Evolutionary conservation across 2,329 filamentous ascomycete genomes (phyloP), one percentile per base, ranked within the genome.

Genomic region (Alternaria sp.): DNA sequence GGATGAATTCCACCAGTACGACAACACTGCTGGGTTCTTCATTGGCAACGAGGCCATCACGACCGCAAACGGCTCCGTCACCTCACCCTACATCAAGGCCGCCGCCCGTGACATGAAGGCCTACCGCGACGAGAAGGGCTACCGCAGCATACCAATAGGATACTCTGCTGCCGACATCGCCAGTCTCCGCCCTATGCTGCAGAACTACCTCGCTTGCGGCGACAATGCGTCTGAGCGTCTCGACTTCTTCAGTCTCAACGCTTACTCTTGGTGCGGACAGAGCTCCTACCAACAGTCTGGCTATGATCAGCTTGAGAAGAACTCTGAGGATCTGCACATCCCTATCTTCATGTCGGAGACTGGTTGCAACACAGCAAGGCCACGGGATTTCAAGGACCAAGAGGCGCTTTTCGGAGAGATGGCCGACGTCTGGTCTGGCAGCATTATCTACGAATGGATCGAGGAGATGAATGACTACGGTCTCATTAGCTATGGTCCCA

Each of bases 401-500:
- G 84, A 86, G 44, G 89, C 92, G 53, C 92, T 97, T 70, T 91
- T 96, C 72, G 90, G 91, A 46, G 81, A 92, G 3, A 97, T 97
- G 93, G 81, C 86, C 6, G 83, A 85, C 81, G 88, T 84, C 26
- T 90, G 87, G 85, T 93, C 91, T 55, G 93, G 93, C 58, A 86
- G 91, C 57, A 93, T 97, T 66, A 85, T 96, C 68, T 96, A 97
- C 80, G 93, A 97, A 77, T 97, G 93, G 93, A 93, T 96, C 66
- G 83, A 95, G 76, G 93, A 96, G 80, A 83, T 86, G 54, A 96
- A 97, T 79, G 81, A 92, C 73, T 97, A 96, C 79, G 93, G 93
- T 43, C 84, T 97, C 36, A 86, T 96, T 71, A 89, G 86, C 19
- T 97, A 97, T 76, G 92, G 91, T 1, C 82, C 86, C 4, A 80